These are phyloP conservation scores for Linum trigynum DNA, from an alignment of 345 rosid species.

Conservation along the genomic window DNA sequence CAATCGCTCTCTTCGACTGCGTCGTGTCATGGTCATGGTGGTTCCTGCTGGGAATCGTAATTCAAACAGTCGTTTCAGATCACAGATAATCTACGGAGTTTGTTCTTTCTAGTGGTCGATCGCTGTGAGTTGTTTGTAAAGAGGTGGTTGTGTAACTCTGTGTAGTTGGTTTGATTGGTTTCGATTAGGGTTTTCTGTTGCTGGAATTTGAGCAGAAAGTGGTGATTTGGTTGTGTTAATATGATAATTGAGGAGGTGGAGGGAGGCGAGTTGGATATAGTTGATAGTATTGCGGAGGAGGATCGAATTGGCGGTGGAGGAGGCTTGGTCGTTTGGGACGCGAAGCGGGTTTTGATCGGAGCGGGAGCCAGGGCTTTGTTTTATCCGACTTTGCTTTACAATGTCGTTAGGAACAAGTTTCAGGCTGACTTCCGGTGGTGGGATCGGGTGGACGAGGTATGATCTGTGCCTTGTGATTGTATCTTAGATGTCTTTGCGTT, in stretches of 20 bases:
- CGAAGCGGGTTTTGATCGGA: slow-evolving; percentile 72
- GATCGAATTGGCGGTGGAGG: background rate
- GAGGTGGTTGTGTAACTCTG: background rate
- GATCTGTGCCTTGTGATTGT: background rate
- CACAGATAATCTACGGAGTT: background rate
- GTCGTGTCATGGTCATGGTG: background rate
- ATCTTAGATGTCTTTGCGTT: background rate
- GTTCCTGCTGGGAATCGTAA: background rate
- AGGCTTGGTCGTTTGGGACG: slow-evolving; percentile 24
- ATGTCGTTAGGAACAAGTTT: slow-evolving; percentile 84
- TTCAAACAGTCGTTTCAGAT: too few species aligned
- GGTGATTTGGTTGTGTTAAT: slow-evolving; percentile 7
- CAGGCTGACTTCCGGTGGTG: slow-evolving; percentile 95
- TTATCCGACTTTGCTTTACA: slow-evolving; percentile 82
- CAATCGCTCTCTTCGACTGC: background rate
- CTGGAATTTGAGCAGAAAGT: background rate
- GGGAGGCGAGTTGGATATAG: slow-evolving; percentile 17
- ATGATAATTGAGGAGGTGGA: slow-evolving; percentile 78
- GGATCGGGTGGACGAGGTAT: slow-evolving; percentile 88
- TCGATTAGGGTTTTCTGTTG: background rate
- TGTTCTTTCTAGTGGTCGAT: background rate
- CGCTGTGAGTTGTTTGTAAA: background rate
- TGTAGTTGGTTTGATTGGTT: background rate
- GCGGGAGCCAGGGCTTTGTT: slow-evolving; percentile 91
- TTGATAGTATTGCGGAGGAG: slow-evolving; percentile 9